Percentiles rank a stretch among this genome's conserved stretches.
Conservation (phyloP, 306 rosid species). For the Fragaria iinumae region DNA sequence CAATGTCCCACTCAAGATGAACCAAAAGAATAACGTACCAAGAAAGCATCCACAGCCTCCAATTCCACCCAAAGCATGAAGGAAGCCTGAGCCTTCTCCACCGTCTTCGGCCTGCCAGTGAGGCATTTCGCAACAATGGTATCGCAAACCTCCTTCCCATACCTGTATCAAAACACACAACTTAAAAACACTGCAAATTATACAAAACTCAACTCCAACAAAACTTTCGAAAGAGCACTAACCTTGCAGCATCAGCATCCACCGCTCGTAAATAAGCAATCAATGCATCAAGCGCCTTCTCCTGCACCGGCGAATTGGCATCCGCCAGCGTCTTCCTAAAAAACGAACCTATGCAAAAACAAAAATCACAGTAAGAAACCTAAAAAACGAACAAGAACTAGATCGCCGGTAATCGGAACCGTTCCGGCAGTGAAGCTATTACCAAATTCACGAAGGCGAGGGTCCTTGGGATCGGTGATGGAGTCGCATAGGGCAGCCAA, state of each 20-base stretch:
- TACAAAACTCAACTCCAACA: slow-evolving; percentile 5
- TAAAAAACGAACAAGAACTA: slow-evolving; percentile 21
- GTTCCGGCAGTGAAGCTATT: neutral
- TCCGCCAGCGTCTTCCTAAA: slow-evolving; percentile 88
- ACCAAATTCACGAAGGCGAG: slow-evolving; percentile 96
- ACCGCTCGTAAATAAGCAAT: slow-evolving; percentile 91
- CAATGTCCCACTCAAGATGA: neutral
- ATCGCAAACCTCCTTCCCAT: slow-evolving; percentile 85
- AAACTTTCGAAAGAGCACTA: neutral
- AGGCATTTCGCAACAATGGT: slow-evolving; percentile 90
- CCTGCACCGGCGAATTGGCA: slow-evolving; percentile 97
- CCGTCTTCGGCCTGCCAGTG: slow-evolving; percentile 97
- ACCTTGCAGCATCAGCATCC: slow-evolving; percentile 96
- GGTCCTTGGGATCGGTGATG: slow-evolving; percentile 93
- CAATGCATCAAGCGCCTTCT: slow-evolving; percentile 94
- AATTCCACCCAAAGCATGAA: slow-evolving; percentile 96
- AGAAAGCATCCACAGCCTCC: slow-evolving; percentile 92
- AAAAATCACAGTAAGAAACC: neutral
- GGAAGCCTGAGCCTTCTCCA: slow-evolving; percentile 93
- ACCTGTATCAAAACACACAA: slow-evolving; percentile 40
- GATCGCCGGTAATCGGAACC: slow-evolving; percentile 32
- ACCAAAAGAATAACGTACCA: slow-evolving; percentile 48
- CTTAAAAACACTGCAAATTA: slow-evolving; percentile 20
- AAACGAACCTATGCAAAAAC: slow-evolving; percentile 52
- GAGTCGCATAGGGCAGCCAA: slow-evolving; percentile 88